Evolutionary conservation across 169 alveolate species (phyloP).

Genomic region (Fabrea salina): DNA sequence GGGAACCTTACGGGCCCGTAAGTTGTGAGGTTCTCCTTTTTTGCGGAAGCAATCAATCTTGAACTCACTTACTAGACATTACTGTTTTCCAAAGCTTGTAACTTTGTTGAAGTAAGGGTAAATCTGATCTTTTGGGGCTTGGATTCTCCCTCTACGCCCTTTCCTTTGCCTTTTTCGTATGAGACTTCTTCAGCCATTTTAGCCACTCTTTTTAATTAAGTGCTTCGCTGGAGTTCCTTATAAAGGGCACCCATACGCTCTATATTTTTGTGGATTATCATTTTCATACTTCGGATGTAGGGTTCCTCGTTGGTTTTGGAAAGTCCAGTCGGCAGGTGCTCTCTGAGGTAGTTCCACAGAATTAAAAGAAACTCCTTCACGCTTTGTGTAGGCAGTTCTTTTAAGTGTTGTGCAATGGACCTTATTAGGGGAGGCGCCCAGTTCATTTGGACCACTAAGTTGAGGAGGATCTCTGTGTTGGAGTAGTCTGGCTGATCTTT

Average conservation of each 20-base stretch:
- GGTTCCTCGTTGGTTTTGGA: not conserved
- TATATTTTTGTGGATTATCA: conserved; percentile 15
- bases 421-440: conserved; percentile 14
- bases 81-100: conserved; percentile 43
- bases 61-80: no score
- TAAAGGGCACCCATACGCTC: not conserved
- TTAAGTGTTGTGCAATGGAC: not conserved
- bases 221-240: not conserved
- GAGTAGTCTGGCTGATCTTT: not conserved
- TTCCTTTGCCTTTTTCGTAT: conserved; percentile 46
- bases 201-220: conserved; percentile 39
- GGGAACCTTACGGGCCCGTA: conserved; percentile 98
- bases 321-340: not conserved
- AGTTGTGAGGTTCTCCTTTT: conserved; percentile 89
- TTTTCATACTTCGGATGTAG: not conserved
- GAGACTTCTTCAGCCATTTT: conserved; percentile 26
- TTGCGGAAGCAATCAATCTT: conserved; percentile 91
- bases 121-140: conserved; percentile 56
- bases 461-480: not conserved
- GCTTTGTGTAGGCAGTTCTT: not conserved
- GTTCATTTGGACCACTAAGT: not conserved
- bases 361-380: not conserved
- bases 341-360: conserved; percentile 14
- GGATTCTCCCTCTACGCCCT: conserved; percentile 54
- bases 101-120: conserved; percentile 50